Percentiles rank a stretch among this genome's conserved stretches.
Conservation (phyloP, 2,329 filamentous ascomycete genomes). For the Colletotrichum sp. region DNA sequence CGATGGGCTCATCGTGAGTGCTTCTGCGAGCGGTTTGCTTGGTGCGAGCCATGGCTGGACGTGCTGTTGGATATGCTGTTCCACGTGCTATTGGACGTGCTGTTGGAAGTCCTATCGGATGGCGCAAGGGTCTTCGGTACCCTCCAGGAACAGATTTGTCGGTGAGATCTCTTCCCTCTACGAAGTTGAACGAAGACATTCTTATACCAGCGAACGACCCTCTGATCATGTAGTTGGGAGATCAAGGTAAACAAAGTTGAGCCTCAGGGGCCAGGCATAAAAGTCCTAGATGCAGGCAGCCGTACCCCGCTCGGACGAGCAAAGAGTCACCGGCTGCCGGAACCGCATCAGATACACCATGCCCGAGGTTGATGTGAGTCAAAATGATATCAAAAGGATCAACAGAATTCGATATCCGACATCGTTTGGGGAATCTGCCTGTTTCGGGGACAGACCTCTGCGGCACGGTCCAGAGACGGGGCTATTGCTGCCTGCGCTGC, state of each 20-base stretch:
- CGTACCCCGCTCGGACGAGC: conserved; percentile 4
- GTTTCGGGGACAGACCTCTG: neutral
- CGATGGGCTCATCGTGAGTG: neutral
- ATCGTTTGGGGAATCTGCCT: neutral
- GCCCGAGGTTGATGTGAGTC: neutral
- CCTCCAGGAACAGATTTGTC: too few species aligned
- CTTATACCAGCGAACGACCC: neutral
- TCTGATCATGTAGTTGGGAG: neutral
- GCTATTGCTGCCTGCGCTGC: conserved; percentile 1
- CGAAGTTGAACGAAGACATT: neutral
- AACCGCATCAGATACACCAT: neutral
- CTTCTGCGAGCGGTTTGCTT: neutral
- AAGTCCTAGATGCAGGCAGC: neutral
- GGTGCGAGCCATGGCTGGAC: neutral
- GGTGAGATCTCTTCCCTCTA: neutral
- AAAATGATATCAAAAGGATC: neutral
- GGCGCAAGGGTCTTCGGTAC: too few species aligned
- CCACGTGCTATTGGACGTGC: too few species aligned
- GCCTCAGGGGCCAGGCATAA: neutral
- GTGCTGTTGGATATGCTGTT: neutral
- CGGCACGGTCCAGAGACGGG: neutral
- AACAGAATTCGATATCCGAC: neutral
- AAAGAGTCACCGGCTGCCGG: conserved; percentile 3
- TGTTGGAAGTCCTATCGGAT: neutral
- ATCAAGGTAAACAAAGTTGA: neutral